phyloP scores from a whole-genome alignment of 2,329 filamentous ascomycete genomes.

The Fonsecaea erecta region DNA sequence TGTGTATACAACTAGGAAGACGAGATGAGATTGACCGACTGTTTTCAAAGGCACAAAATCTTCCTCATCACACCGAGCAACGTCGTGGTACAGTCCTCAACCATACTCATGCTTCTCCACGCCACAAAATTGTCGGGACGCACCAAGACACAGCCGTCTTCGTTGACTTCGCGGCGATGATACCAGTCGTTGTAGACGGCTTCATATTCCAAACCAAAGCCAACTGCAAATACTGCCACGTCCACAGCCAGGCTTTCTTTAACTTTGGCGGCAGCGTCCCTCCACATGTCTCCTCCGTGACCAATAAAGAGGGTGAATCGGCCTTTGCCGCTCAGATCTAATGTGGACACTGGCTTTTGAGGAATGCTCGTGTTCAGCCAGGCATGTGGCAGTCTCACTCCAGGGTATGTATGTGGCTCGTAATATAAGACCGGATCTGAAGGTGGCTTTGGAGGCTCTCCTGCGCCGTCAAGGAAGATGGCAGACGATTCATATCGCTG shows the following conservation, averaged over 20 bases:
- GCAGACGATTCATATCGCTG: slow-evolving; percentile 56
- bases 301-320: slow-evolving; percentile 58
- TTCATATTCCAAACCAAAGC: slow-evolving; percentile 63
- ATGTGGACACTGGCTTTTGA: slow-evolving; percentile 58
- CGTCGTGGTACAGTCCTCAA: slow-evolving; percentile 1
- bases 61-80: slow-evolving; percentile 8
- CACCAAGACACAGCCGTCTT: slow-evolving; percentile 62
- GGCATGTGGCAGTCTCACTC: slow-evolving; percentile 63
- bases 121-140: slow-evolving; percentile 64
- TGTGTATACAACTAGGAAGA: not conserved
- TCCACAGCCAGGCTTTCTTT: slow-evolving; percentile 49
- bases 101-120: slow-evolving; percentile 46
- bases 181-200: slow-evolving; percentile 67
- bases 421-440: slow-evolving; percentile 51
- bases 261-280: slow-evolving; percentile 51
- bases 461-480: slow-evolving; percentile 50
- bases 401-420: slow-evolving; percentile 60
- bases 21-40: slow-evolving; percentile 1
- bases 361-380: slow-evolving; percentile 61
- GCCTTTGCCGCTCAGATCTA: slow-evolving; percentile 63
- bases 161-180: slow-evolving; percentile 57
- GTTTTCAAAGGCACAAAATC: slow-evolving; percentile 9
- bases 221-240: slow-evolving; percentile 59
- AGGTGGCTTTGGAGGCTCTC: slow-evolving; percentile 43
- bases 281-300: slow-evolving; percentile 60